These are phyloP conservation scores for Termitomyces sp. DNA, from an alignment of 768 basidiomycete species.

Conservation along the genomic window DNA sequence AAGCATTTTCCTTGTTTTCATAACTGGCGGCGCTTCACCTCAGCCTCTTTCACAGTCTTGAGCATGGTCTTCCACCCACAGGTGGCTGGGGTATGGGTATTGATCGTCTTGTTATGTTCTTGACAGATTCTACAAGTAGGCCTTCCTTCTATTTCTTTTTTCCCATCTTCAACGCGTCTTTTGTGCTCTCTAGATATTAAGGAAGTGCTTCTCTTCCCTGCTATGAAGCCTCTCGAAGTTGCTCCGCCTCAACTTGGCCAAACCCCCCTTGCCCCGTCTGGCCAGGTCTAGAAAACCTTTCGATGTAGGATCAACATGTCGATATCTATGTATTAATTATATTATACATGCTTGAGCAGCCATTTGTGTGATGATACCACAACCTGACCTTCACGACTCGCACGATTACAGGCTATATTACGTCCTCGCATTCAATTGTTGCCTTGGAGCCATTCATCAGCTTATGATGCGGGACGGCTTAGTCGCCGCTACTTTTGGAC, in stretches of 20 bases:
- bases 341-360: not conserved
- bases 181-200: constrained; percentile 70
- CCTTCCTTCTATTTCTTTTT: not conserved
- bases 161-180: not conserved
- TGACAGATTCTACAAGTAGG: constrained; percentile 92
- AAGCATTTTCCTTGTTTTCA: constrained; percentile 28
- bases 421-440: too few species aligned
- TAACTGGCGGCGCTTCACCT: constrained; percentile 3
- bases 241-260: constrained; percentile 19
- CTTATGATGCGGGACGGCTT: too few species aligned
- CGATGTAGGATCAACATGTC: constrained; percentile 6
- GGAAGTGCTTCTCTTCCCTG: constrained; percentile 94
- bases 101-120: constrained; percentile 97
- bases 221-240: constrained; percentile 84
- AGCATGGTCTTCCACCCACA: constrained; percentile 96
- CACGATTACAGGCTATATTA: too few species aligned
- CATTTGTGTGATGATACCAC: not conserved
- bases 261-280: constrained; percentile 23
- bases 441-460: too few species aligned
- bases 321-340: constrained; percentile 3
- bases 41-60: constrained; percentile 52
- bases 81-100: constrained; percentile 98
- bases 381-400: not conserved
- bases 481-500: too few species aligned
- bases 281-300: constrained; percentile 23